These are phyloP conservation scores for Cicer judaicum DNA, from an alignment of 306 rosid genomes.

Conservation along the genomic window DNA sequence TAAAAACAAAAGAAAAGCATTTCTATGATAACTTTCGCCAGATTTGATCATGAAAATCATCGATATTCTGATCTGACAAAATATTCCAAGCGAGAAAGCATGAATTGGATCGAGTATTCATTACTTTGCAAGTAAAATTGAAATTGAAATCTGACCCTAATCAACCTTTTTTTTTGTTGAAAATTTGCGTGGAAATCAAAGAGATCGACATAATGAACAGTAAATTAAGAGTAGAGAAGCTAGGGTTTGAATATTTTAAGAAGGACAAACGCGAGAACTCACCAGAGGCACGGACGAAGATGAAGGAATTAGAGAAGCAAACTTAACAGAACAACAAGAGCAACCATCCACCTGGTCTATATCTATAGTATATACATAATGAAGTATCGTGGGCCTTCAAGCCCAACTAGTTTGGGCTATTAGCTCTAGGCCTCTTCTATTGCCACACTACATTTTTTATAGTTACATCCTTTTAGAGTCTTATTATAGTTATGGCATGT, in stretches of 20 bases:
- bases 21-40: not conserved
- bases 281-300: slow-evolving; percentile 37
- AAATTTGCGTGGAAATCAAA: not conserved
- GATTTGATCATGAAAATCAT: slow-evolving; percentile 13
- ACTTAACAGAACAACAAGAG: too few species aligned
- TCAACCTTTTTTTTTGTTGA: too few species aligned
- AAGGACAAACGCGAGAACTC: slow-evolving; percentile 16
- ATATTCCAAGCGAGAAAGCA: not conserved
- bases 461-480: too few species aligned
- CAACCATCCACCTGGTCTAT: too few species aligned
- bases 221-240: not conserved
- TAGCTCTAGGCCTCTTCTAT: too few species aligned
- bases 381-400: too few species aligned
- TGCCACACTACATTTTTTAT: too few species aligned
- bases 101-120: not conserved
- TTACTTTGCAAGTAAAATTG: not conserved
- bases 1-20: not conserved
- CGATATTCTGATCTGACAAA: not conserved
- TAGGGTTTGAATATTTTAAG: slow-evolving; percentile 42
- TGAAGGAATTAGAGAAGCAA: not conserved
- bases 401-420: too few species aligned
- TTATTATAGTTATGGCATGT: too few species aligned
- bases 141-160: slow-evolving; percentile 1
- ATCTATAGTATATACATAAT: too few species aligned
- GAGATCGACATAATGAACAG: not conserved